These are phyloP conservation scores for Aspergillus ellipticus DNA, from an alignment of 495 filamentous ascomycete species.

Conservation along the genomic window DNA sequence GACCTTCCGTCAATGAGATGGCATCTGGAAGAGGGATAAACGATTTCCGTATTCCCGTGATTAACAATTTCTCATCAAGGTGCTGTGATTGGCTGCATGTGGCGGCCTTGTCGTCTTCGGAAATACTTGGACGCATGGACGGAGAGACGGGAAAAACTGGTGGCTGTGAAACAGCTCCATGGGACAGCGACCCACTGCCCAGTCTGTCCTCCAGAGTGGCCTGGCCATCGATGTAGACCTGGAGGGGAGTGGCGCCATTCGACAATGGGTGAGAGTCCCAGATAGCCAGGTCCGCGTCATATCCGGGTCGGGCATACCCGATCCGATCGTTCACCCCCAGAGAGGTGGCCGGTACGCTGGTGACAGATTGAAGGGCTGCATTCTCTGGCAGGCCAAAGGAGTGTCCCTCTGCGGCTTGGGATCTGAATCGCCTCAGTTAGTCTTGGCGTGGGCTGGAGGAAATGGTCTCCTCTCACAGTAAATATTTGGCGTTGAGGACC, in stretches of 20 bases:
- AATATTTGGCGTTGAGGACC: slow-evolving; percentile 1
- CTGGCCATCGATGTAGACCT: background rate
- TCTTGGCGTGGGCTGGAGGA: background rate
- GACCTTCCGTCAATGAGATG: background rate
- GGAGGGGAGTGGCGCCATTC: background rate
- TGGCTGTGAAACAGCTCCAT: no score
- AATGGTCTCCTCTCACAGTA: background rate
- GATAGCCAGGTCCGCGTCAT: background rate
- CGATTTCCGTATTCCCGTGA: background rate
- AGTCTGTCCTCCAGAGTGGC: background rate
- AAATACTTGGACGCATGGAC: background rate
- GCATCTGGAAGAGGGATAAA: background rate
- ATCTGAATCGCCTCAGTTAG: background rate
- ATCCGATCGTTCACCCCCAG: background rate
- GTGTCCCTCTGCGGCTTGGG: background rate
- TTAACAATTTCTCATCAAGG: background rate
- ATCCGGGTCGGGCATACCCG: background rate
- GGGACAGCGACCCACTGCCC: background rate
- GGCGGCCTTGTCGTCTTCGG: background rate
- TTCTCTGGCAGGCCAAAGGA: background rate
- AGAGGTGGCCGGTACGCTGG: background rate
- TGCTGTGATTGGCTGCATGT: background rate
- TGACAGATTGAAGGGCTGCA: background rate
- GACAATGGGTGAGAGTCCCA: background rate
- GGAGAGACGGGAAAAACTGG: background rate